Evolutionary conservation across 202 grass and related monocot species (phyloP).

Genomic region (Eragrostis tef): DNA sequence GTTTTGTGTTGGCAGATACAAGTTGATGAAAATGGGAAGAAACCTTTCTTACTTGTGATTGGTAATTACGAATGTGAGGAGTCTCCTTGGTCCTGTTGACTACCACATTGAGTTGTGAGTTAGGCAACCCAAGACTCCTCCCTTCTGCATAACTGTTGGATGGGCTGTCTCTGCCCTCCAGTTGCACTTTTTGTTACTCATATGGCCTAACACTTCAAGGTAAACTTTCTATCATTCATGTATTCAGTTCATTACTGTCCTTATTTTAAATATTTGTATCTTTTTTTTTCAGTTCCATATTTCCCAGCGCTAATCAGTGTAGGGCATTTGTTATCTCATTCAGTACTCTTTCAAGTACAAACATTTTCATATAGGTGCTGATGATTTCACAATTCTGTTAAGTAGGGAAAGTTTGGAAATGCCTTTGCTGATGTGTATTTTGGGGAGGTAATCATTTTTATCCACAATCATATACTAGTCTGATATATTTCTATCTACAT

Average conservation of each 20-base stretch:
- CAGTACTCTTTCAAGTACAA: conserved; percentile 5
- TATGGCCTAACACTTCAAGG: conserved; percentile 12
- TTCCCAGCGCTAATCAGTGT: background rate
- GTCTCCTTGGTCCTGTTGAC: no score
- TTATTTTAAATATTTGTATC: conserved; percentile 9
- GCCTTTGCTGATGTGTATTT: no score
- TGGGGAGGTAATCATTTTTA: no score
- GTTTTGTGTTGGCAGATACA: conserved; percentile 1
- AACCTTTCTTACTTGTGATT: conserved; percentile 10
- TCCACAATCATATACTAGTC: background rate
- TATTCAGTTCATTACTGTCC: conserved; percentile 15
- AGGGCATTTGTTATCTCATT: conserved; percentile 3
- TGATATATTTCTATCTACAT: background rate
- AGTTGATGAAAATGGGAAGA: conserved; percentile 1
- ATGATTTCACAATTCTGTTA: background rate
- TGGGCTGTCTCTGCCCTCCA: no score
- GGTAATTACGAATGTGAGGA: background rate
- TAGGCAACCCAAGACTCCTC: no score
- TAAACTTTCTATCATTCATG: conserved; percentile 29
- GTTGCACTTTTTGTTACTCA: background rate
- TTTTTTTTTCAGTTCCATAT: background rate
- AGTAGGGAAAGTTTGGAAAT: background rate
- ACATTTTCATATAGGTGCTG: conserved; percentile 7
- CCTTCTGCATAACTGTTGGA: no score
- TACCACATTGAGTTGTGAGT: no score